Conservation (phyloP, 768 basidiomycete species). For the Boletus fagicola region DNA sequence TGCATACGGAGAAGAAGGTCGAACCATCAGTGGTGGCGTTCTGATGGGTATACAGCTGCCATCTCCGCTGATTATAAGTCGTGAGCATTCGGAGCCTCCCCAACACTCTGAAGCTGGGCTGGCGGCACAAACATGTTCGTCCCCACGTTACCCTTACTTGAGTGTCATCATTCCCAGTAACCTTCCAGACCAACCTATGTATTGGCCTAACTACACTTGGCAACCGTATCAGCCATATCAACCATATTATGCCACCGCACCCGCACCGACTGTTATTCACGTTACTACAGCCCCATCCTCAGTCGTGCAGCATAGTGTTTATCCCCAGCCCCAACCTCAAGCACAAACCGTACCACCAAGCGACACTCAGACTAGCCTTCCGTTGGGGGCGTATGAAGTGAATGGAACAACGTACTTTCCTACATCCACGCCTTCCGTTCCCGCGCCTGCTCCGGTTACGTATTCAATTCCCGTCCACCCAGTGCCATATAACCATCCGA, state of each 20-base stretch:
- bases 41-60: constrained; percentile 14
- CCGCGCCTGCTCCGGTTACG: constrained; percentile 1
- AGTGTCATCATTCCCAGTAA: neutral
- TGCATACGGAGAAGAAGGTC: constrained; percentile 6
- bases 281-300: neutral
- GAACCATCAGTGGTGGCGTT: constrained; percentile 30
- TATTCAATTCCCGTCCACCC: constrained; percentile 9
- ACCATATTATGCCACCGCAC: constrained; percentile 32
- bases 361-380: constrained; percentile 7
- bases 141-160: neutral
- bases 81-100: constrained; percentile 17
- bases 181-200: constrained; percentile 11
- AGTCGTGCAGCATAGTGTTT: constrained; percentile 1
- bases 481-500: constrained; percentile 3
- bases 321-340: neutral
- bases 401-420: constrained; percentile 33
- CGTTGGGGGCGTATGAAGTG: constrained; percentile 22
- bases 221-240: constrained; percentile 21
- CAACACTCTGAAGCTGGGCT: constrained; percentile 34
- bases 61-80: constrained; percentile 9
- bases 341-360: neutral
- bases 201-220: constrained; percentile 19
- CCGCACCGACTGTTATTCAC: constrained; percentile 10
- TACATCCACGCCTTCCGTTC: neutral
- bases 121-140: constrained; percentile 35